phyloP scores from a whole-genome alignment of 2,329 filamentous ascomycete species.

The Trichoderma koningiopsis region DNA sequence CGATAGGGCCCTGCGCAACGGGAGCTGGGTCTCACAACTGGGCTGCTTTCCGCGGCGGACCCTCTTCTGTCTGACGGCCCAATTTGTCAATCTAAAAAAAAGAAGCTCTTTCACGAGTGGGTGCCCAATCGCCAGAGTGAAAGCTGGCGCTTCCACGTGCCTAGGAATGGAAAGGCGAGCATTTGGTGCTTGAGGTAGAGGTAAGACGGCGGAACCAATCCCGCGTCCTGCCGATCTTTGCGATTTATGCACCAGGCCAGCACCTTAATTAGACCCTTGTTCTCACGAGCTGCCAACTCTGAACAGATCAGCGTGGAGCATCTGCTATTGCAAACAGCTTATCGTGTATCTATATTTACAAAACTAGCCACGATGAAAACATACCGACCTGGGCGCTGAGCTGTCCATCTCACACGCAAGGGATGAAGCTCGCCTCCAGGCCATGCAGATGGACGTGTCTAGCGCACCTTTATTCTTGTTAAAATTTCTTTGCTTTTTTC shows the following conservation, averaged over 20 bases:
- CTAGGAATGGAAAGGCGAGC: not conserved
- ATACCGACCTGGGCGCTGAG: not conserved
- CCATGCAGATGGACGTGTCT: not conserved
- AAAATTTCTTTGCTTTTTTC: not conserved
- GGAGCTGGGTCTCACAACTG: not conserved
- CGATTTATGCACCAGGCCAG: not conserved
- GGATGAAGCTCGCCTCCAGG: not conserved
- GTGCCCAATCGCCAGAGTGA: too few relatives aligned
- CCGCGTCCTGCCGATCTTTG: conserved; percentile 16
- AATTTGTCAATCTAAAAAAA: not conserved
- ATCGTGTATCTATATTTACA: not conserved
- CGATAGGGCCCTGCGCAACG: not conserved
- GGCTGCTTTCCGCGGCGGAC: conserved; percentile 15
- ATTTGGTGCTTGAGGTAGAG: not conserved
- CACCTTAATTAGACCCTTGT: not conserved
- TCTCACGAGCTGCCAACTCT: conserved; percentile 17
- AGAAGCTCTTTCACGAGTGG: not conserved
- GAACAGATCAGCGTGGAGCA: not conserved
- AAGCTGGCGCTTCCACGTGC: conserved; percentile 12
- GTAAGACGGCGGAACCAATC: conserved; percentile 18
- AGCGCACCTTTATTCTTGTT: not conserved
- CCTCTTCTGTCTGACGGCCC: not conserved
- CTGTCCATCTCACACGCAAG: not conserved
- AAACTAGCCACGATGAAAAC: not conserved
- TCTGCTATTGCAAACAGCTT: not conserved